These are phyloP conservation scores for Cryptococcus sp. DNA, from an alignment of 1,284 basidiomycete species.

Conservation along the genomic window DNA sequence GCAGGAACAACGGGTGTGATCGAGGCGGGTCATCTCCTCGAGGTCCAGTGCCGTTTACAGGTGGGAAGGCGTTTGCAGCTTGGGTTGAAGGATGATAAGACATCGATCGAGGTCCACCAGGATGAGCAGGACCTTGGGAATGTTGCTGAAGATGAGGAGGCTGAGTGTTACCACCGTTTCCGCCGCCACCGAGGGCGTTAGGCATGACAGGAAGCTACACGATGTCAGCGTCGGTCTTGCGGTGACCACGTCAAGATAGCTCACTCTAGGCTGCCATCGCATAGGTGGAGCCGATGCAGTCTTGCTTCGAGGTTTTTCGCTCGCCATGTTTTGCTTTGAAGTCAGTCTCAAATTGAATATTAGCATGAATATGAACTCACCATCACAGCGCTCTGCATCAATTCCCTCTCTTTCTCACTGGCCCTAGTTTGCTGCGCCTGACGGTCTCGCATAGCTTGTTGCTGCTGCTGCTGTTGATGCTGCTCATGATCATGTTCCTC, in stretches of 20 bases:
- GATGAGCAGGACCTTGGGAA: not conserved
- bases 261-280: constrained; percentile 22
- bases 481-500: constrained; percentile 15
- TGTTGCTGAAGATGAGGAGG: not conserved
- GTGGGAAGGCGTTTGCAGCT: not conserved
- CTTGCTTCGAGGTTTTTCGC: constrained; percentile 4
- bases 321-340: constrained; percentile 2
- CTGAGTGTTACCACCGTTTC: constrained; percentile 17
- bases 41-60: not conserved
- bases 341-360: not conserved
- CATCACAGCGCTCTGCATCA: constrained; percentile 2
- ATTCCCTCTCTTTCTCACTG: not conserved
- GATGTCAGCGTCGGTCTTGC: not conserved
- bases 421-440: not conserved
- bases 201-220: constrained; percentile 21
- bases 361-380: constrained; percentile 6
- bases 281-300: constrained; percentile 29
- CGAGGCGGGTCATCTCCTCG: constrained; percentile 11
- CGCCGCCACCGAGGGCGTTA: not conserved
- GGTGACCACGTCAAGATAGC: not conserved
- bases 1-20: constrained; percentile 20
- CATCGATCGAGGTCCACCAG: not conserved
- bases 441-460: too few species aligned
- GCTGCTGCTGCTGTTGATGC: not conserved
- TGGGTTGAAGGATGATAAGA: too few species aligned